These are phyloP conservation scores for Boletellus emodensis DNA, from an alignment of 768 basidiomycete genomes.

Conservation along the genomic window DNA sequence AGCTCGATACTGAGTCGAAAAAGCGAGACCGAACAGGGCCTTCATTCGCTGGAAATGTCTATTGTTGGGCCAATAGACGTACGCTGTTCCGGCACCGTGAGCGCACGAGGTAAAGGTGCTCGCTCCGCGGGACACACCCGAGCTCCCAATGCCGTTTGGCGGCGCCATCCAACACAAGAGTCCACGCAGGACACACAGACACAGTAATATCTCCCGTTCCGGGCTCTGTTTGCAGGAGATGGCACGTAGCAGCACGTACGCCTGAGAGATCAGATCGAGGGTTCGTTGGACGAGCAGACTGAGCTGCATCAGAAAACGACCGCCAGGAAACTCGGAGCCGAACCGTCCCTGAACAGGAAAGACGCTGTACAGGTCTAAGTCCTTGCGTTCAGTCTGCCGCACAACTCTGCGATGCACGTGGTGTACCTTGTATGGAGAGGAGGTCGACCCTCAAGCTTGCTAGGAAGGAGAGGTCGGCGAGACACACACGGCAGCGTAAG, in stretches of 20 bases:
- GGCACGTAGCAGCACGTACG: constrained; percentile 14
- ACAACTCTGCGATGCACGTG: neutral
- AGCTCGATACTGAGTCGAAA: constrained; percentile 32
- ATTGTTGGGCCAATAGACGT: constrained; percentile 39
- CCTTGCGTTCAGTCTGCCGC: neutral
- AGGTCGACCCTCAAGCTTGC: constrained; percentile 25
- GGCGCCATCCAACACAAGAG: constrained; percentile 33
- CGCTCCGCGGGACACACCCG: constrained; percentile 24
- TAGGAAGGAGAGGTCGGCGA: constrained; percentile 9
- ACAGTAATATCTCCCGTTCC: constrained; percentile 26
- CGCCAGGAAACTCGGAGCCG: constrained; percentile 34
- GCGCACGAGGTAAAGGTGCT: neutral
- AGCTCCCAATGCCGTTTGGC: constrained; percentile 32
- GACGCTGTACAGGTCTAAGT: constrained; percentile 13
- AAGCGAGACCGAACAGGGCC: constrained; percentile 37
- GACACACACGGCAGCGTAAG: neutral
- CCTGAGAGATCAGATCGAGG: constrained; percentile 27
- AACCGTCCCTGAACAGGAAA: constrained; percentile 24
- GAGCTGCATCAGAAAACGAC: constrained; percentile 28
- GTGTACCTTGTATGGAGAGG: constrained; percentile 19
- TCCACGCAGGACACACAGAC: constrained; percentile 29
- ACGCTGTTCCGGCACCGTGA: constrained; percentile 27
- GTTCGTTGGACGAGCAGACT: constrained; percentile 19
- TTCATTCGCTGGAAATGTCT: constrained; percentile 36
- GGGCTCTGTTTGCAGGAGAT: constrained; percentile 19